Evolutionary conservation across 345 rosid genomes (phyloP).

Genomic region (Lepidium africanum): DNA sequence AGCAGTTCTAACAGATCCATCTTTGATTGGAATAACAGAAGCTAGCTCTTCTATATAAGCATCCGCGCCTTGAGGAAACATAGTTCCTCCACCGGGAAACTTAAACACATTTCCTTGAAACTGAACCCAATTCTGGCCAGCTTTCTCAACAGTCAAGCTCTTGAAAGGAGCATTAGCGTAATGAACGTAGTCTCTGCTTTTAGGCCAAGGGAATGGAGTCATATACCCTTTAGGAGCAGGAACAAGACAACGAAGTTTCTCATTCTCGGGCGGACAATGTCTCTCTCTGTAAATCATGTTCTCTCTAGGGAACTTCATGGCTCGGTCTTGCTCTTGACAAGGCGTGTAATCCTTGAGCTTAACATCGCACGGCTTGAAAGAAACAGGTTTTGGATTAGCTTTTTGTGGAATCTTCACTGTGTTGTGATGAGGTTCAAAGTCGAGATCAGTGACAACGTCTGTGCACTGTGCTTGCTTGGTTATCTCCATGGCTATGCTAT

Average conservation of each 20-base stretch:
- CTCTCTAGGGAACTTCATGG: constrained; percentile 90
- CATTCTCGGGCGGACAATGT: constrained; percentile 82
- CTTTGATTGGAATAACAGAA: constrained; percentile 75
- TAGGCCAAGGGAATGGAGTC: constrained; percentile 96
- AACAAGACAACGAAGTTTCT: constrained; percentile 73
- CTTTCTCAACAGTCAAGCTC: constrained; percentile 82
- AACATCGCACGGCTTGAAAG: constrained; percentile 69
- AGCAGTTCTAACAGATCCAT: constrained; percentile 89
- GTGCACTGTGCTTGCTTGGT: constrained; percentile 61
- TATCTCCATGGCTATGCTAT: constrained; percentile 55
- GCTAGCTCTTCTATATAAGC: constrained; percentile 88
- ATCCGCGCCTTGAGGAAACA: constrained; percentile 99
- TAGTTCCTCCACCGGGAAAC: constrained; percentile 98
- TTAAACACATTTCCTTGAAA: constrained; percentile 83
- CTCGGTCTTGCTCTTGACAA: constrained; percentile 89
- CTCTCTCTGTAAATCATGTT: constrained; percentile 92
- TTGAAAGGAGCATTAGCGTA: constrained; percentile 93
- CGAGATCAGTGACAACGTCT: constrained; percentile 44
- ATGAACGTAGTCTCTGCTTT: constrained; percentile 82
- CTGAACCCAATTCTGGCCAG: constrained; percentile 90
- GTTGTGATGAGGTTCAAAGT: constrained; percentile 77
- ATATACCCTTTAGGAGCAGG: constrained; percentile 92
- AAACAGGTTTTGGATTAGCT: constrained; percentile 43
- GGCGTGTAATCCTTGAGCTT: constrained; percentile 84
- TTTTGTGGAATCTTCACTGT: constrained; percentile 42